Conservation (phyloP, 768 basidiomycete genomes). For the Daedaleopsis sinensis region DNA sequence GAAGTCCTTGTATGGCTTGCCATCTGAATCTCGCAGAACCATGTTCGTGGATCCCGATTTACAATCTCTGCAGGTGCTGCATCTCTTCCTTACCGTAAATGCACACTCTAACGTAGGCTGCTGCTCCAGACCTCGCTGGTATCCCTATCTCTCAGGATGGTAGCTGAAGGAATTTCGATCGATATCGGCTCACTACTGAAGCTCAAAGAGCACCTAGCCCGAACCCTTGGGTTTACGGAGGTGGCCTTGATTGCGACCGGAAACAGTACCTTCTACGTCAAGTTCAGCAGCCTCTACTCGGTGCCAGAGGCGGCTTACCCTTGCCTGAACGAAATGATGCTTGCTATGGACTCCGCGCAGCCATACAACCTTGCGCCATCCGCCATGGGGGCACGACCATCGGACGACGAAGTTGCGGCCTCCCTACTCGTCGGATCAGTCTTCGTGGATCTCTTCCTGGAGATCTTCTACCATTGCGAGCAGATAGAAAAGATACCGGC, state of each 20-base stretch:
- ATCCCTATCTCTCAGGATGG: constrained; percentile 63
- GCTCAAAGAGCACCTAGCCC: constrained; percentile 54
- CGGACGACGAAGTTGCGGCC: constrained; percentile 45
- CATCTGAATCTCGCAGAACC: constrained; percentile 27
- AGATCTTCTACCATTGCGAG: constrained; percentile 49
- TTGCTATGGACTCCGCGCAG: constrained; percentile 62
- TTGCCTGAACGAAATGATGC: constrained; percentile 60
- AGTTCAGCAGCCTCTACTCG: constrained; percentile 49
- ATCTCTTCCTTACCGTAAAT: not conserved
- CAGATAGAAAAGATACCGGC: constrained; percentile 54
- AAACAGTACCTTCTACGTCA: constrained; percentile 53
- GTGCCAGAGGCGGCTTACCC: constrained; percentile 50
- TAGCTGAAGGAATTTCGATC: constrained; percentile 62
- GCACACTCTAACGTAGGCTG: not conserved
- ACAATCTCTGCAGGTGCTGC: constrained; percentile 46
- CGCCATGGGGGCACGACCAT: constrained; percentile 41
- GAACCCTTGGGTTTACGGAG: constrained; percentile 58
- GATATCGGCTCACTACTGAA: constrained; percentile 56
- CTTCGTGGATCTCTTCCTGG: constrained; percentile 64
- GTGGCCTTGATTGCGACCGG: constrained; percentile 48
- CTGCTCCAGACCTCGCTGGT: constrained; percentile 54
- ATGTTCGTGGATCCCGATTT: constrained; percentile 48
- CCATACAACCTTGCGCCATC: constrained; percentile 50
- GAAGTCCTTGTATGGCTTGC: constrained; percentile 51
- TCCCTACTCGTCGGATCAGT: constrained; percentile 59